These are phyloP conservation scores for Cryphonectria parasitica DNA, from an alignment of 2,329 filamentous ascomycete genomes.

Conservation along the genomic window DNA sequence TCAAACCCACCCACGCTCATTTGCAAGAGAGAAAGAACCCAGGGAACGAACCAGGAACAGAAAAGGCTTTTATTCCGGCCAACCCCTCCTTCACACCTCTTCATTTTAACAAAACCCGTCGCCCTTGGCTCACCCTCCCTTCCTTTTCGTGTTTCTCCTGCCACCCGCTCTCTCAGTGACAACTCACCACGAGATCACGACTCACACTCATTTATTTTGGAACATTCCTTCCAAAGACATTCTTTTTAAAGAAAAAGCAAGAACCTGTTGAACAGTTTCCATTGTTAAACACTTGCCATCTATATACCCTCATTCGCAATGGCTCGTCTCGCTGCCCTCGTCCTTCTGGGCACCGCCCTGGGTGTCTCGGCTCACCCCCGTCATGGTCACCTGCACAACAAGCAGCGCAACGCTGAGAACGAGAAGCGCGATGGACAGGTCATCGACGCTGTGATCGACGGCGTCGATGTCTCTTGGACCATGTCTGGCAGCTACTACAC, in stretches of 20 bases:
- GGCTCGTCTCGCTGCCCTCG: constrained; percentile 34
- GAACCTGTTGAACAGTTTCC: constrained; percentile 9
- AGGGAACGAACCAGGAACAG: not conserved
- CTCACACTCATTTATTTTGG: constrained; percentile 25
- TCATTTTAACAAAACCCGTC: not conserved
- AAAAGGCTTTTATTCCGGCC: not conserved
- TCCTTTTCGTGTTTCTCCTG: constrained; percentile 1
- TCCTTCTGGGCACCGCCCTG: constrained; percentile 40
- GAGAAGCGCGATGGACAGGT: constrained; percentile 31
- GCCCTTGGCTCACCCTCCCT: not conserved
- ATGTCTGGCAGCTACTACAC: constrained; percentile 29
- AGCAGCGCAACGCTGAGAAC: constrained; percentile 34
- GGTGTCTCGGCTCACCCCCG: constrained; percentile 39
- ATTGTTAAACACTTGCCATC: not conserved
- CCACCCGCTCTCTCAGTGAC: not conserved
- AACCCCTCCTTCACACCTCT: not conserved
- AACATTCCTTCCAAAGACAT: constrained; percentile 8
- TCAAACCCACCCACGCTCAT: constrained; percentile 21
- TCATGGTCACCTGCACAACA: constrained; percentile 44
- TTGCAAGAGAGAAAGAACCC: not conserved
- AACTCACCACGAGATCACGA: constrained; percentile 17
- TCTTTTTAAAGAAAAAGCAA: not conserved
- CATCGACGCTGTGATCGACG: constrained; percentile 36
- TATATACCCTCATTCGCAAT: constrained; percentile 17
- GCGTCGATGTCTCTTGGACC: constrained; percentile 36